A percentile compares a stretch with the other conserved stretches of the same genome.
Conservation (phyloP, 208 protist species). For the Strigomonas culicis region DNA sequence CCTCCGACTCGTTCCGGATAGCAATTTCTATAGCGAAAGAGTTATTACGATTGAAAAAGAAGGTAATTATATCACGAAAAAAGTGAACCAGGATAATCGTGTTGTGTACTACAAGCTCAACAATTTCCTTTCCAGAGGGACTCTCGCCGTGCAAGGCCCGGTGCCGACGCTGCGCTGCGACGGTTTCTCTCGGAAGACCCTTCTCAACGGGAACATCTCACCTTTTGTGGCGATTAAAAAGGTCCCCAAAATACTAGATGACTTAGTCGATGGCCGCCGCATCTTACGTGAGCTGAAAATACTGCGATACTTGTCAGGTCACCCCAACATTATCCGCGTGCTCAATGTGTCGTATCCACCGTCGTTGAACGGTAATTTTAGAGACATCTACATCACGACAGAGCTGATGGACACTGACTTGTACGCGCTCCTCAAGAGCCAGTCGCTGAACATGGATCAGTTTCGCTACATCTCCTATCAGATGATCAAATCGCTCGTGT, state of each 20-base stretch:
- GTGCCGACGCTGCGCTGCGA: constrained; percentile 32
- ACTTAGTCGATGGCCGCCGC: constrained; percentile 93
- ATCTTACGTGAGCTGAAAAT: constrained; percentile 93
- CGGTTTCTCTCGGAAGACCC: constrained; percentile 22
- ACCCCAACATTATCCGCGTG: constrained; percentile 87
- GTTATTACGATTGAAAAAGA: constrained; percentile 29
- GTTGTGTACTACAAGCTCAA: constrained; percentile 2
- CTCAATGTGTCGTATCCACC: constrained; percentile 91
- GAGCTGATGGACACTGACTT: constrained; percentile 95
- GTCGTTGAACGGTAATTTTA: constrained; percentile 60
- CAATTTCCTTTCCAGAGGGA: constrained; percentile 19
- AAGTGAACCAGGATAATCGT: not conserved
- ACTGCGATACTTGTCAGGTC: constrained; percentile 81
- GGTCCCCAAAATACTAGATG: constrained; percentile 88
- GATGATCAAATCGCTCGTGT: constrained; percentile 68
- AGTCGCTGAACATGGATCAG: constrained; percentile 92
- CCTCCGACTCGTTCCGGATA: constrained; percentile 37
- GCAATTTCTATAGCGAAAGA: constrained; percentile 26
- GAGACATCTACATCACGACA: constrained; percentile 80
- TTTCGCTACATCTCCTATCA: constrained; percentile 95
- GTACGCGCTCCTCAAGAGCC: constrained; percentile 91
- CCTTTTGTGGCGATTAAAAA: constrained; percentile 96
- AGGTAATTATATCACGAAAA: constrained; percentile 15
- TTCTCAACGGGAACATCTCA: constrained; percentile 18
- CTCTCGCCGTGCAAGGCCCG: constrained; percentile 6